phyloP scores from a whole-genome alignment of 2,329 filamentous ascomycete species.

The Verticillium zaregamsianum region DNA sequence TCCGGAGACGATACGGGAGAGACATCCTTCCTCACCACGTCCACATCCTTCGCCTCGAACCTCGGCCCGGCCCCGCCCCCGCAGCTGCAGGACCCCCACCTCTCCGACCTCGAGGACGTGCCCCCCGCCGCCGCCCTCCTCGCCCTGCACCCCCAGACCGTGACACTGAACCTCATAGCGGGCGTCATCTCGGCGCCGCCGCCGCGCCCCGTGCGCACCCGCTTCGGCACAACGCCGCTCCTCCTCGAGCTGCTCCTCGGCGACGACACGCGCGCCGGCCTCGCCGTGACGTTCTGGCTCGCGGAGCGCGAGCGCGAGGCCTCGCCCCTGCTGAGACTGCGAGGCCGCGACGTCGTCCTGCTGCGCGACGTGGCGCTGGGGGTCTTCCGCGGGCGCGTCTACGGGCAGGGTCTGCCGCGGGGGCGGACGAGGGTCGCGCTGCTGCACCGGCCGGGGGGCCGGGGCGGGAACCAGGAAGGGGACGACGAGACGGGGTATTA shows the following conservation, averaged over 20 bases:
- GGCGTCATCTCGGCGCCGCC: conserved; percentile 70
- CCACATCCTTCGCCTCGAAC: conserved; percentile 32
- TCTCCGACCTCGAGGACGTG: conserved; percentile 65
- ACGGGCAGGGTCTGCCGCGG: conserved; percentile 75
- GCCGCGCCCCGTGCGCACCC: conserved; percentile 63
- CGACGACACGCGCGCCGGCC: conserved; percentile 78
- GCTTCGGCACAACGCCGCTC: conserved; percentile 56
- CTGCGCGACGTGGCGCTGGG: conserved; percentile 75
- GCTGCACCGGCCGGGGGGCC: conserved; percentile 44
- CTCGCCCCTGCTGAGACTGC: conserved; percentile 34
- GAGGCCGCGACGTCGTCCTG: conserved; percentile 72
- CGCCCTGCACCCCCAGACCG: conserved; percentile 71
- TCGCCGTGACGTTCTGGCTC: conserved; percentile 83
- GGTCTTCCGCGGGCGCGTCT: conserved; percentile 71
- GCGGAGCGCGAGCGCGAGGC: background rate
- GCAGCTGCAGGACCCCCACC: conserved; percentile 29
- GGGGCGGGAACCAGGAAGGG: conserved; percentile 37
- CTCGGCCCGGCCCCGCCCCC: conserved; percentile 15
- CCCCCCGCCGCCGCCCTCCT: conserved; percentile 63
- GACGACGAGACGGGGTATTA: conserved; percentile 55
- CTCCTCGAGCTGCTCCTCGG: conserved; percentile 77
- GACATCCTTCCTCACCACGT: conserved; percentile 28
- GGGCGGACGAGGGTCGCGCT: conserved; percentile 67
- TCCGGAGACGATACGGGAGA: background rate
- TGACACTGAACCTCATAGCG: conserved; percentile 78